Base-by-base conservation (phyloP, 306 rosid genomes). In the Notholithocarpus densiflorus region DNA sequence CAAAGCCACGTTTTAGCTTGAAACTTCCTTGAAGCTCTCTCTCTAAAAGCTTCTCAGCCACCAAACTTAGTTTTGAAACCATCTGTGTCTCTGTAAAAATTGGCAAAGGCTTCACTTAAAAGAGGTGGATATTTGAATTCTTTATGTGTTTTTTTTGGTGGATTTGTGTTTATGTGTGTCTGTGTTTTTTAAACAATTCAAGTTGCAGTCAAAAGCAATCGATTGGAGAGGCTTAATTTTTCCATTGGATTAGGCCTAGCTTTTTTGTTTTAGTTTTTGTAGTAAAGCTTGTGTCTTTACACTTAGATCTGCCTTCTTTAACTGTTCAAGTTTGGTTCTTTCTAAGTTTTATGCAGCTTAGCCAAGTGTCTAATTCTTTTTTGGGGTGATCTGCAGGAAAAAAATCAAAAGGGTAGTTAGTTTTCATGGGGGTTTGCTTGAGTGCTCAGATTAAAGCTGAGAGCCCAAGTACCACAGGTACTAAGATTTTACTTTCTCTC, bases 351-450 rank as follows among this genome's bases (percentile, higher is more conserved):
- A 57, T 73, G 65, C 43, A 24, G 72, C 80, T 74, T 56, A 43
- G 37, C 78, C 70, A 52, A 43, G 37, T 14, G 80, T 54, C 51
- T 57, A 20, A 23, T 69, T 53, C 61, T 64, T 53, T 66, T 68
- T 79, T 77, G 69, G 45, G 45, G 45, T 78, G 83, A 84, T 87
- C 82, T 72, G 51, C 20, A 74, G 89, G 87, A 73, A 66, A 82
- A 40, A 64, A 60, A 43, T 81, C 75, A 68, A 80, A 71, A 81
- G 78, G 56, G 57, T 43, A 32, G 73, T 68, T 77, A 32, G 64
- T 43, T 69, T 87, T 82, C 70, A 90, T 90, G 94, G 92, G 94
- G 71, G 21, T 76, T 80, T 88, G 94, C 82, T 75, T 83, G 10
- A 77, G 92, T 37, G 31, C 75, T 72, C 81, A 71, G 60, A 53